Evolutionary conservation across 2,329 filamentous ascomycete species (phyloP).

Genomic region (Bipolaris victoriae): DNA sequence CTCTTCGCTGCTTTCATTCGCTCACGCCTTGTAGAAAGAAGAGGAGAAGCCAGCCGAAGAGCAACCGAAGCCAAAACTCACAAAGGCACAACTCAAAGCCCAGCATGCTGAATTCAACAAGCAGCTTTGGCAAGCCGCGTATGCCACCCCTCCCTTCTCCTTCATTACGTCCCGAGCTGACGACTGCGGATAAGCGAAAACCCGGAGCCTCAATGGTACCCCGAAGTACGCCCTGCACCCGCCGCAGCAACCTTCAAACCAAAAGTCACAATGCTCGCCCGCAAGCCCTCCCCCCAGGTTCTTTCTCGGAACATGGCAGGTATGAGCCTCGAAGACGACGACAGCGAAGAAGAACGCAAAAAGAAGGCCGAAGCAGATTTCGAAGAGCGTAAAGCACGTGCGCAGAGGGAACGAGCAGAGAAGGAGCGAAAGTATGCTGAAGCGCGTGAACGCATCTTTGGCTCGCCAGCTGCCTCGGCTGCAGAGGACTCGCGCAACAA

Average conservation of each 20-base stretch:
- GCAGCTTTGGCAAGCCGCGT: slow-evolving; percentile 90
- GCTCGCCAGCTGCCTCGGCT: slow-evolving; percentile 56
- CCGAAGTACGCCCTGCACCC: slow-evolving; percentile 70
- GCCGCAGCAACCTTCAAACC: slow-evolving; percentile 77
- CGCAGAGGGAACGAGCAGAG: slow-evolving; percentile 81
- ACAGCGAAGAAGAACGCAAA: slow-evolving; percentile 67
- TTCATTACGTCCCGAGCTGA: slow-evolving; percentile 20
- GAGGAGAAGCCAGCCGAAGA: slow-evolving; percentile 48
- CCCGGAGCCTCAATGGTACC: slow-evolving; percentile 74
- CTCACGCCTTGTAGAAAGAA: slow-evolving; percentile 43
- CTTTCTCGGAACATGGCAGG: slow-evolving; percentile 63
- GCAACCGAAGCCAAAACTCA: slow-evolving; percentile 59
- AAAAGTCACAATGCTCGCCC: slow-evolving; percentile 81
- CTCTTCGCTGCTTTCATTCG: slow-evolving; percentile 6
- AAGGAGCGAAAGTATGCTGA: slow-evolving; percentile 92
- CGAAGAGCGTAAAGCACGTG: slow-evolving; percentile 78
- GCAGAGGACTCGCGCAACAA: slow-evolving; percentile 46
- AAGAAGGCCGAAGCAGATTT: slow-evolving; percentile 69
- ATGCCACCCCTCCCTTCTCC: slow-evolving; percentile 43
- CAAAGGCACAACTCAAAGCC: slow-evolving; percentile 77
- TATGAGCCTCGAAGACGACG: slow-evolving; percentile 58
- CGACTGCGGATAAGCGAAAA: slow-evolving; percentile 64
- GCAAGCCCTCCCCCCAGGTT: slow-evolving; percentile 72
- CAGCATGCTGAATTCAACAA: slow-evolving; percentile 83
- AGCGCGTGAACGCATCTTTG: slow-evolving; percentile 85